Evolutionary conservation across 1,284 basidiomycete genomes (phyloP).

Genomic region (Apiotrichum sp.): DNA sequence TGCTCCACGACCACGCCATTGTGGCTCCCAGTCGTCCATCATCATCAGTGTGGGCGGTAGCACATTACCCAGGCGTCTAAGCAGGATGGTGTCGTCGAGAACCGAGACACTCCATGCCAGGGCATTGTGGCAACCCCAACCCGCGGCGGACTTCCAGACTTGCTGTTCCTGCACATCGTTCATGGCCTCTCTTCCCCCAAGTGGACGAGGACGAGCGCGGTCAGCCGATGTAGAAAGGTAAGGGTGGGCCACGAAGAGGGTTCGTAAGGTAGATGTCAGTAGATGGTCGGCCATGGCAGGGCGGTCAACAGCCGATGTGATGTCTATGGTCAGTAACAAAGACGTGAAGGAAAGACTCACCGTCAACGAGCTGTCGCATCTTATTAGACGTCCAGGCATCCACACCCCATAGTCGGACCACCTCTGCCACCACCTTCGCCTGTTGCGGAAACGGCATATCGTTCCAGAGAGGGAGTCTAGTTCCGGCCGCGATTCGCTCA

Average conservation of each 20-base stretch:
- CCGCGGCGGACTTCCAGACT: constrained; percentile 25
- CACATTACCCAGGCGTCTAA: constrained; percentile 31
- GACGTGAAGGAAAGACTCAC: constrained; percentile 16
- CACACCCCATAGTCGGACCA: constrained; percentile 25
- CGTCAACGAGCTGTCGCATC: constrained; percentile 19
- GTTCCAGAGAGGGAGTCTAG: constrained; percentile 15
- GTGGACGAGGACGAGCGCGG: constrained; percentile 18
- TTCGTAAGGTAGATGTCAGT: constrained; percentile 19
- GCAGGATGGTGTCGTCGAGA: constrained; percentile 3
- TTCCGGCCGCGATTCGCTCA: constrained; percentile 8
- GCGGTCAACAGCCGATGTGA: constrained; percentile 3
- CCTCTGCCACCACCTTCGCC: constrained; percentile 15
- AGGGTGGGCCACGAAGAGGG: constrained; percentile 25
- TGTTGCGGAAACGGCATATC: constrained; percentile 23
- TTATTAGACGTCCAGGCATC: constrained; percentile 27
- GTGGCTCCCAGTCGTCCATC: constrained; percentile 46
- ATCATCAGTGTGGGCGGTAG: constrained; percentile 43
- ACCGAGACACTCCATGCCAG: constrained; percentile 21
- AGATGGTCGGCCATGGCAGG: constrained; percentile 18
- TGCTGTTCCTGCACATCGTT: constrained; percentile 33
- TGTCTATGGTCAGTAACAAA: constrained; percentile 1
- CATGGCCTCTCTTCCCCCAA: constrained; percentile 25
- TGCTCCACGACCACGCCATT: constrained; percentile 35
- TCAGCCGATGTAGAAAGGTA: constrained; percentile 17
- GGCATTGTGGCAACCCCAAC: constrained; percentile 35